phyloP scores from a whole-genome alignment of 2,329 filamentous ascomycete genomes.

The Apiospora marii region DNA sequence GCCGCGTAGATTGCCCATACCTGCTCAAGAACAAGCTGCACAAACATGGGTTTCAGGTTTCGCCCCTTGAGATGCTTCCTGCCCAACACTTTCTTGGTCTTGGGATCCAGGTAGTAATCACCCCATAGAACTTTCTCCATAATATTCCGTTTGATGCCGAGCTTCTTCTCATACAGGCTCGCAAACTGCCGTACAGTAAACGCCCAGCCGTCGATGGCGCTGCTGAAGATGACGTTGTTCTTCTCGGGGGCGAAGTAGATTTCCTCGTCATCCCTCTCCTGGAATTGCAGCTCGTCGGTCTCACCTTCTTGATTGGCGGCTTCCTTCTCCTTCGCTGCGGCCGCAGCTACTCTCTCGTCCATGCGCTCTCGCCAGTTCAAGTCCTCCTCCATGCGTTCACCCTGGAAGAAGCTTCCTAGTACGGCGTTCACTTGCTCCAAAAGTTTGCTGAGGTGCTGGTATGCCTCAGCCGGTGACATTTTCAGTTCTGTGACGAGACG shows the following conservation, averaged over 20 bases:
- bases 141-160: conserved; percentile 87
- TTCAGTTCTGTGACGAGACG: conserved; percentile 92
- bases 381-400: conserved; percentile 98
- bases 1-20: conserved; percentile 97
- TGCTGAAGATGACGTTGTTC: conserved; percentile 99
- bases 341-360: conserved; percentile 82
- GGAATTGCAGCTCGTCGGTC: conserved; percentile 72
- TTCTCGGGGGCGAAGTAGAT: conserved; percentile 98
- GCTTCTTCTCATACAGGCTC: conserved; percentile 91
- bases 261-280: conserved; percentile 94
- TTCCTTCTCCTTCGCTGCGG: conserved; percentile 66
- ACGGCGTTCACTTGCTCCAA: conserved; percentile 97
- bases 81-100: conserved; percentile 91
- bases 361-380: conserved; percentile 93
- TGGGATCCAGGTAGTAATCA: conserved; percentile 94
- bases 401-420: conserved; percentile 96
- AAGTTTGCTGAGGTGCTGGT: conserved; percentile 86
- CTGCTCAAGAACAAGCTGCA: conserved; percentile 93
- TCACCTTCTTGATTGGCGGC: conserved; percentile 59
- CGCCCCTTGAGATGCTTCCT: conserved; percentile 93
- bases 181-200: conserved; percentile 97
- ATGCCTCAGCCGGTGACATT: conserved; percentile 90
- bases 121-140: conserved; percentile 98
- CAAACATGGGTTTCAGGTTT: conserved; percentile 94
- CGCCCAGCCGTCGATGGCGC: conserved; percentile 98